These are phyloP conservation scores for Globomyces sp. DNA, from an alignment of 371 early-diverging fungal species.

Conservation along the genomic window DNA sequence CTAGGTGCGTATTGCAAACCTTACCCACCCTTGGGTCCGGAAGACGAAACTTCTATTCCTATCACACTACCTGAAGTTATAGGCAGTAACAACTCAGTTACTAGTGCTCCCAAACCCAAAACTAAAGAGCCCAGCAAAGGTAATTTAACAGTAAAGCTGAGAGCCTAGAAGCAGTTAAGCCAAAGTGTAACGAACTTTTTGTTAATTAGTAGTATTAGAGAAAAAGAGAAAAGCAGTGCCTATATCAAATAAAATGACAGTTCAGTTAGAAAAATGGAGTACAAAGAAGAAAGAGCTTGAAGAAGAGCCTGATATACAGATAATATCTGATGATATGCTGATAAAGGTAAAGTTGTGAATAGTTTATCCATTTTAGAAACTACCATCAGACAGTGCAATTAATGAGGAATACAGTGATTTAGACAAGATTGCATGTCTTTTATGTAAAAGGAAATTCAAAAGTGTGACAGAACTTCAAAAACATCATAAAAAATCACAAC, in stretches of 20 bases:
- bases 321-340: neutral
- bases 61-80: too few relatives aligned
- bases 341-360: neutral
- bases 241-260: neutral
- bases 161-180: too few relatives aligned
- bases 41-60: too few relatives aligned
- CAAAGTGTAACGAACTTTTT: too few relatives aligned
- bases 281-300: neutral
- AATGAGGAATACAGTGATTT: conserved; percentile 7
- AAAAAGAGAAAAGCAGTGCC: neutral
- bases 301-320: neutral
- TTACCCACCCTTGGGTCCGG: too few relatives aligned
- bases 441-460: conserved; percentile 8
- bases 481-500: neutral
- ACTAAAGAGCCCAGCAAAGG: too few relatives aligned
- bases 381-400: neutral
- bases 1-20: neutral
- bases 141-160: too few relatives aligned
- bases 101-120: too few relatives aligned
- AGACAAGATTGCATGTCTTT: conserved; percentile 2
- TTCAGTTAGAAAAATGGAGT: neutral
- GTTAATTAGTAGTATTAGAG: too few relatives aligned
- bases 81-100: too few relatives aligned
- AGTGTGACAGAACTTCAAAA: neutral
- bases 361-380: neutral